Conservation (phyloP, 163 green algal genomes). For the Scenedesmus sp. region DNA sequence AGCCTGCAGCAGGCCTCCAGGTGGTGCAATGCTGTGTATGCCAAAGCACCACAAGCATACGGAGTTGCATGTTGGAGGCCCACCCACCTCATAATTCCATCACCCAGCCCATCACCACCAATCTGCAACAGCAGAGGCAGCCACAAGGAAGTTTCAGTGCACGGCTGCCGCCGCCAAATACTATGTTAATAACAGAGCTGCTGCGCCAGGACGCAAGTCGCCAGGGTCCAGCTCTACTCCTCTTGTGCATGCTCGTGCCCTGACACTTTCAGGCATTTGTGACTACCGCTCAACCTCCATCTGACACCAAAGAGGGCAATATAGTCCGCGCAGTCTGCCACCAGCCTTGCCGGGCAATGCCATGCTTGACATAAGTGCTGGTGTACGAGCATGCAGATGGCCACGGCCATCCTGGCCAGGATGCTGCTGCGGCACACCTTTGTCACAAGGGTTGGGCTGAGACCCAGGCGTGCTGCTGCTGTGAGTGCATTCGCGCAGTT, state of each 20-base stretch:
- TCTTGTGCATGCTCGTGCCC: too few species aligned
- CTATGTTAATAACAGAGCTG: too few species aligned
- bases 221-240: too few species aligned
- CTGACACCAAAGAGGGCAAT: too few species aligned
- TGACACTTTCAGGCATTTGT: too few species aligned
- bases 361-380: neutral
- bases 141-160: neutral
- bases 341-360: too few species aligned
- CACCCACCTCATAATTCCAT: conserved; percentile 75
- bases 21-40: too few species aligned
- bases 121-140: conserved; percentile 73
- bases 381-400: neutral
- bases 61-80: neutral
- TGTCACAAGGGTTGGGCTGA: conserved; percentile 79
- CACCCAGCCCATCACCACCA: conserved; percentile 88
- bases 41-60: too few species aligned
- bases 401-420: too few species aligned
- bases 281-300: too few species aligned
- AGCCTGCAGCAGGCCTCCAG: too few species aligned
- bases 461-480: conserved; percentile 88
- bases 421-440: conserved; percentile 62
- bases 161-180: neutral
- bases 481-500: conserved; percentile 97
- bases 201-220: neutral
- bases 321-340: too few species aligned